Evolutionary conservation across 2,329 filamentous ascomycete genomes (phyloP), one percentile per base, ranked within the genome.

Genomic region (Neofusicoccum cordaticola): DNA sequence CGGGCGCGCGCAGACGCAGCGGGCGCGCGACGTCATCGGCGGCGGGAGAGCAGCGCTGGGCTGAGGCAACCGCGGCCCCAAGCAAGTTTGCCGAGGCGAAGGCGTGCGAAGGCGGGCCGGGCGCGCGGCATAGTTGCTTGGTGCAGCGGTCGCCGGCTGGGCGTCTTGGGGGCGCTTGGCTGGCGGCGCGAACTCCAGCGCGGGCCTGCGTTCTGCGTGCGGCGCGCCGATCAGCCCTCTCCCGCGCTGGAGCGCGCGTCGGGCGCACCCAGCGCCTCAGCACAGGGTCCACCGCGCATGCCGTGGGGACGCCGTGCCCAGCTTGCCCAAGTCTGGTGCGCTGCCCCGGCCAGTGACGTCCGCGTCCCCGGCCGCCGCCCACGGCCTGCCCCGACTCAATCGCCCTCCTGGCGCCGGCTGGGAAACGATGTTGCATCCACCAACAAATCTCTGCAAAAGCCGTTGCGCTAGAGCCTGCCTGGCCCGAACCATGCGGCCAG

Each of bases 371-470:
- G n/a, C 17, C 11, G 35, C 44, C 58, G 50, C 58, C 58, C 12
- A 12, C 35, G 35, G 35, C 35, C 22, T 22, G 22, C 22, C 22
- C 22, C 42, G 44, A 50, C 41, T 22, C 39, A 34, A 13, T 9
- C 12, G 34, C 39, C 47, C 19, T 19, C 61, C 31, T 63, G 41
- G 45, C 11, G n/a, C 47, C 48, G 48, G 37, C 51, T 74, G 48
- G 67, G 71, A 56, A 58, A 58, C 53, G 45, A 64, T 60, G 63
- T 64, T 60, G 63, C 63, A 64, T 64, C 63, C 47, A 64, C 34
- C 50, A 52, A 51, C 62, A 64, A 31, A 31, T 57, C 62, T 53
- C 51, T 64, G 63, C 63, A 45, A 64, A 51, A 58, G 53, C 63
- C 52, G 53, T 58, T 64, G 62, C 41, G 51, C 62, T 58, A 64